Conservation (phyloP, 2,329 filamentous ascomycete species). For the Huntiella bhutanensis region DNA sequence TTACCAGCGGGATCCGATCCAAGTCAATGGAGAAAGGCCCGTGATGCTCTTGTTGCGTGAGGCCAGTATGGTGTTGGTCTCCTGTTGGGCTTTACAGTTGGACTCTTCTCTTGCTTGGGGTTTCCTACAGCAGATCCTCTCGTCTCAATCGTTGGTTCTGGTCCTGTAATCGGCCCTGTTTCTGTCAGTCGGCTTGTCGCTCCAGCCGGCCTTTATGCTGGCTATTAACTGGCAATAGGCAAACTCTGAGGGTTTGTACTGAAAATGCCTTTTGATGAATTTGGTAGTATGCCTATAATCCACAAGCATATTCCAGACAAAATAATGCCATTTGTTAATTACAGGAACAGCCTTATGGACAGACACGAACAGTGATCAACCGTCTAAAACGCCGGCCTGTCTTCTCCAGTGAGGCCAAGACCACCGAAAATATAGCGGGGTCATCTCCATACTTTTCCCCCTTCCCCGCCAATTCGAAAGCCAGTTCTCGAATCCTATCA, state of each 20-base stretch:
- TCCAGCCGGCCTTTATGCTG: not conserved
- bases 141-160: not conserved
- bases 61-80: not conserved
- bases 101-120: not conserved
- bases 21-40: no score
- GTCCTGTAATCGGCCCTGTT: slow-evolving; percentile 1
- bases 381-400: no score
- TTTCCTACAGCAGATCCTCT: slow-evolving; percentile 2
- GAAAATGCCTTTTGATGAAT: no score
- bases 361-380: no score
- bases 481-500: not conserved
- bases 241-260: no score
- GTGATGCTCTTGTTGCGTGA: not conserved
- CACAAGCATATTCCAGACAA: no score
- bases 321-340: no score
- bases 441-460: not conserved
- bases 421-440: not conserved
- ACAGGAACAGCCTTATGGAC: no score
- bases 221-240: no score
- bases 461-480: not conserved
- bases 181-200: not conserved
- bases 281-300: no score
- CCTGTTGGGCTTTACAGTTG: not conserved
- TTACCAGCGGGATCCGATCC: no score
- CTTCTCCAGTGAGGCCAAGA: not conserved